phyloP scores from a whole-genome alignment of 345 rosid genomes.

The Leavenworthia alabamica region DNA sequence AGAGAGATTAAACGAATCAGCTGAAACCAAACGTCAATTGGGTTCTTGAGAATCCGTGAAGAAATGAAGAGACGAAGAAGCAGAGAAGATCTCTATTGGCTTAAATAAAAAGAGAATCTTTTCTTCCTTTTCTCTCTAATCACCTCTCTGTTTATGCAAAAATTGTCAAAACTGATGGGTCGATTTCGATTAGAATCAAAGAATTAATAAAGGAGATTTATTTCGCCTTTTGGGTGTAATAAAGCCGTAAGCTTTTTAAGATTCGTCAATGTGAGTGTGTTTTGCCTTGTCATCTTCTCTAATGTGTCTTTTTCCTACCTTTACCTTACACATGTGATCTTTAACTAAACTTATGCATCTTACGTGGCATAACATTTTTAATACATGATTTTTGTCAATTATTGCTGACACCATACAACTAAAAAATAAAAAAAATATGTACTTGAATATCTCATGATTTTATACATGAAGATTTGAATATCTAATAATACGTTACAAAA shows the following conservation, averaged over 20 bases:
- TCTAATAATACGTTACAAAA: not conserved
- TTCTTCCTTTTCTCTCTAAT: conserved; percentile 25
- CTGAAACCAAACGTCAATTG: conserved; percentile 30
- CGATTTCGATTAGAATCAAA: not conserved
- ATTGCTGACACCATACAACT: conserved; percentile 1
- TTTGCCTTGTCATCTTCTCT: not conserved
- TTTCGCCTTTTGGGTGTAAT: not conserved
- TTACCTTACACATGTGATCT: not conserved
- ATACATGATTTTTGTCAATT: conserved; percentile 3
- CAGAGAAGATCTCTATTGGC: conserved; percentile 17
- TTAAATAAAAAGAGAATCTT: conserved; percentile 11
- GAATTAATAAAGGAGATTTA: not conserved
- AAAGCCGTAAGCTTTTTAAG: conserved; percentile 20
- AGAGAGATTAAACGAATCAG: conserved; percentile 13
- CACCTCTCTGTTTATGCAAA: conserved; percentile 12
- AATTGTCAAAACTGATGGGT: too few relatives aligned
- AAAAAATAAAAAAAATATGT: not conserved
- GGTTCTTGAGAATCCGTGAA: conserved; percentile 10
- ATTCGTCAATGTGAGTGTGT: conserved; percentile 13
- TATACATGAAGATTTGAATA: too few relatives aligned
- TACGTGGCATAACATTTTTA: conserved; percentile 25
- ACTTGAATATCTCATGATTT: too few relatives aligned
- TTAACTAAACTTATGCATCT: not conserved
- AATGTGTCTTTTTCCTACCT: not conserved
- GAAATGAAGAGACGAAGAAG: too few relatives aligned